Evolutionary conservation across 345 rosid species (phyloP).

Genomic region (Rhodomyrtus tomentosa): DNA sequence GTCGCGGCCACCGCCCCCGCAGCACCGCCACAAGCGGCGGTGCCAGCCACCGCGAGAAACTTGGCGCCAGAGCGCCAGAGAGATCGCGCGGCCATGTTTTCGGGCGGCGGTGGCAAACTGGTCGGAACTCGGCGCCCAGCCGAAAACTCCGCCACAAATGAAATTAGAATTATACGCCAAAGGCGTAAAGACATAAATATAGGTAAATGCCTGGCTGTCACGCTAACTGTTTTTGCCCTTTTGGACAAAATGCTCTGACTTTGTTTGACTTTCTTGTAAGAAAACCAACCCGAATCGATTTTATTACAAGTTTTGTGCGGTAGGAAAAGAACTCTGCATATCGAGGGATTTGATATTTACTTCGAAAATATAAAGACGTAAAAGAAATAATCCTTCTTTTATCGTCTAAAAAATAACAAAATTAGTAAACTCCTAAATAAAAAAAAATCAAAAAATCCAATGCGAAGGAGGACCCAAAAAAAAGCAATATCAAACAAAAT

Average conservation of each 20-base stretch:
- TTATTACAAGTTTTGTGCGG: neutral
- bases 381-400: neutral
- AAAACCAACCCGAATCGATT: neutral
- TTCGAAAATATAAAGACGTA: neutral
- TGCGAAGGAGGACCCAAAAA: neutral
- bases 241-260: neutral
- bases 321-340: neutral
- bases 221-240: neutral
- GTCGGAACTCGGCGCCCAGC: neutral
- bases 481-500: neutral
- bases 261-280: neutral
- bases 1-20: conserved; percentile 49
- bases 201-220: neutral
- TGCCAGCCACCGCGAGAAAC: conserved; percentile 32
- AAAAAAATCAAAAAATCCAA: neutral
- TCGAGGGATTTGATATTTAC: neutral
- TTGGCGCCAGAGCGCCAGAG: conserved; percentile 51
- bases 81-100: conserved; percentile 45
- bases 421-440: neutral
- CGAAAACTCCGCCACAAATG: neutral
- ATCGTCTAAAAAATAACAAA: neutral
- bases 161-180: neutral
- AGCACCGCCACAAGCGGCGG: conserved; percentile 56
- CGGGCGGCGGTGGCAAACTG: neutral
- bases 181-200: neutral